A percentile compares a stretch with the other conserved stretches of the same genome.
Conservation (phyloP, 345 rosid species). For the Raphanus sativus region DNA sequence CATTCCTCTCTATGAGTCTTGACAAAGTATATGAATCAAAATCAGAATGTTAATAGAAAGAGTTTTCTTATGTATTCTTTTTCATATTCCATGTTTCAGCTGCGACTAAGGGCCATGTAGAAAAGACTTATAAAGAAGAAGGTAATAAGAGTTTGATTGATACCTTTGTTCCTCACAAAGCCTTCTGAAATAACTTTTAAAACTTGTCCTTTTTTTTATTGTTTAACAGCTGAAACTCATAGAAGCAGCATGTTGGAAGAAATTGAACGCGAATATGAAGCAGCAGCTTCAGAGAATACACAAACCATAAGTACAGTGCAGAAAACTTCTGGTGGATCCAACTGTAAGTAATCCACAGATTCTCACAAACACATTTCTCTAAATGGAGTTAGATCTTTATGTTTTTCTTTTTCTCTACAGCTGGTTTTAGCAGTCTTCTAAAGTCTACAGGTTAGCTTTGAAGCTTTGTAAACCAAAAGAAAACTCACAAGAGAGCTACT, state of each 20-base stretch:
- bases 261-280: conserved; percentile 36
- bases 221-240: conserved; percentile 25
- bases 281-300: conserved; percentile 17
- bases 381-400: conserved; percentile 1
- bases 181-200: background rate
- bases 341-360: conserved; percentile 8
- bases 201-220: background rate
- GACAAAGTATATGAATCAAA: background rate
- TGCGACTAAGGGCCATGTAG: conserved; percentile 25
- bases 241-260: conserved; percentile 31
- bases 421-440: conserved; percentile 15
- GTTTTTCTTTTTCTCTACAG: conserved; percentile 4
- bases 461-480: background rate
- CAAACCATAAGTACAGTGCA: conserved; percentile 10
- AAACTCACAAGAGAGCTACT: conserved; percentile 15
- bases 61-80: background rate
- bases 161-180: conserved; percentile 8
- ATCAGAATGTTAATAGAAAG: background rate
- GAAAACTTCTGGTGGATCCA: conserved; percentile 14
- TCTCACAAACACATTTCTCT: background rate
- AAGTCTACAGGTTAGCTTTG: conserved; percentile 36
- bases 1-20: background rate
- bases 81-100: conserved; percentile 19
- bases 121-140: conserved; percentile 18
- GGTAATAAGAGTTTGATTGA: conserved; percentile 18